Base-by-base conservation (phyloP, 208 protist species). In the Hexamita inflata region DNA sequence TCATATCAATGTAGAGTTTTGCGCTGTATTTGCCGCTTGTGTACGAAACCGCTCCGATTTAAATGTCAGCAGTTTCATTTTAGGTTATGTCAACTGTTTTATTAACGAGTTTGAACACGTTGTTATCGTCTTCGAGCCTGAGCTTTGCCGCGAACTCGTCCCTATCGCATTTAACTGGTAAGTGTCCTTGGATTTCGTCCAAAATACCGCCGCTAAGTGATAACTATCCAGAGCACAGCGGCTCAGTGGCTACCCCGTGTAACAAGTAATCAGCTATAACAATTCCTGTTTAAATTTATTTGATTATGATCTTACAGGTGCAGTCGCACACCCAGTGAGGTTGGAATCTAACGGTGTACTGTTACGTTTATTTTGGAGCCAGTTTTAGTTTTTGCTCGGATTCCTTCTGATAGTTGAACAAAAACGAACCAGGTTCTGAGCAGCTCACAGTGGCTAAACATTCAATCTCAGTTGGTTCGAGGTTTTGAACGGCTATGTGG, bases 81-180 rank as follows among this genome's bases (percentile, higher is more conserved):
- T 15, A 30, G 34, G 29, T 15, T 34, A 66, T 15, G 26, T 66
- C 60, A 34, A 66, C 13, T 38, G 60, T 24, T 40, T 15, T 38
- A 34, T n/a, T 15, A 38, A 19, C 15, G 30, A 66, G 26, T 19
- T n/a, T 19, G 30, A 66, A 66, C 13, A 66, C 60, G 30, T 15
- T 34, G 24, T 66, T 66, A 15, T 66, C 34, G 60, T 66, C 60
- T 34, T 66, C 24, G 13, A 66, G n/a, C n/a, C n/a, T n/a, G n/a
- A n/a, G n/a, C n/a, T n/a, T n/a, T n/a, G n/a, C n/a, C n/a, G n/a
- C n/a, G n/a, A n/a, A n/a, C n/a, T n/a, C n/a, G n/a, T n/a, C n/a
- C n/a, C n/a, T n/a, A n/a, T n/a, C n/a, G n/a, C n/a, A n/a, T n/a
- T n/a, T n/a, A n/a, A n/a, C n/a, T n/a, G n/a, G n/a, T n/a, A n/a